These are phyloP conservation scores for Exserohilum turcica DNA, from an alignment of 2,329 filamentous ascomycete species.

Conservation along the genomic window DNA sequence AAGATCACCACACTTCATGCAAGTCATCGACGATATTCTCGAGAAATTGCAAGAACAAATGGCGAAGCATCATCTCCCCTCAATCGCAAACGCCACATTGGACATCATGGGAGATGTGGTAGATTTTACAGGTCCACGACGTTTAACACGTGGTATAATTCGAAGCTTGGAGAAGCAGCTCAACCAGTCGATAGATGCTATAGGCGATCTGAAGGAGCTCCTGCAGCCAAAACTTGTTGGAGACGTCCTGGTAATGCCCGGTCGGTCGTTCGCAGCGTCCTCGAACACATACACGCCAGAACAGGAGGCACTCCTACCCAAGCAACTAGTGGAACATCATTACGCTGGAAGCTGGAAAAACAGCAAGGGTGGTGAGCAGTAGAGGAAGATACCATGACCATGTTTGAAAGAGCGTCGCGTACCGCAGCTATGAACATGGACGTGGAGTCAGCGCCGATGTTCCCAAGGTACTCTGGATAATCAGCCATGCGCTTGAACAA, in stretches of 20 bases:
- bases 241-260: conserved; percentile 34
- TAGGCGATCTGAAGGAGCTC: conserved; percentile 26
- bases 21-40: conserved; percentile 39
- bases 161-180: conserved; percentile 30
- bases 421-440: too few species aligned
- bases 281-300: conserved; percentile 19
- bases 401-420: too few species aligned
- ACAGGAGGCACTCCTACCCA: conserved; percentile 10
- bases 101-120: conserved; percentile 36
- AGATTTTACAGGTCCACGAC: conserved; percentile 36
- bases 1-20: conserved; percentile 27
- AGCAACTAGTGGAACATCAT: conserved; percentile 22
- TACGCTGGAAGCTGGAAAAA: conserved; percentile 33
- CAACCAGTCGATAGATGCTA: conserved; percentile 16
- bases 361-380: conserved; percentile 18
- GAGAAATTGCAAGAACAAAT: conserved; percentile 18
- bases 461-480: too few species aligned
- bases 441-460: too few species aligned
- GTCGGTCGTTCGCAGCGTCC: conserved; percentile 20
- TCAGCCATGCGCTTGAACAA: too few species aligned
- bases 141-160: conserved; percentile 31
- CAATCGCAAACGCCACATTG: conserved; percentile 21
- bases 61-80: conserved; percentile 18
- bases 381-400: neutral
- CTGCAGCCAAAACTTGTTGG: conserved; percentile 35